phyloP scores from a whole-genome alignment of 768 basidiomycete species.

The Amanita polypyramis region DNA sequence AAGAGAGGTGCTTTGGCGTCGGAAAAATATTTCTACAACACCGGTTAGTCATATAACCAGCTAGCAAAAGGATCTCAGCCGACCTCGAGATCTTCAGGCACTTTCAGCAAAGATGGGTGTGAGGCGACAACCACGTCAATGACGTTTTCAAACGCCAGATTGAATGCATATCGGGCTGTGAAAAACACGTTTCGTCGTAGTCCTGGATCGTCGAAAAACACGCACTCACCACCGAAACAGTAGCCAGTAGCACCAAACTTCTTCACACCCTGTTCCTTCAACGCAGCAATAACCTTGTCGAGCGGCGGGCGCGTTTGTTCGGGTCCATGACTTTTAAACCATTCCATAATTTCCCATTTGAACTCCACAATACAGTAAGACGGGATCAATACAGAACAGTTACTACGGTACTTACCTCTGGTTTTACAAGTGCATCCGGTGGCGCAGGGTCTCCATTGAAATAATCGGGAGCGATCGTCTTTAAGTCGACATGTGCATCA shows the following conservation, averaged over 20 bases:
- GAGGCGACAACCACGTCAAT: slow-evolving; percentile 38
- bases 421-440: slow-evolving; percentile 25
- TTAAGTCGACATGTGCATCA: neutral
- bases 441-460: slow-evolving; percentile 32
- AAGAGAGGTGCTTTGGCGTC: slow-evolving; percentile 45
- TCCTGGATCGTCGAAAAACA: neutral
- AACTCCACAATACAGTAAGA: slow-evolving; percentile 9
- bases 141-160: slow-evolving; percentile 46
- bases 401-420: slow-evolving; percentile 10
- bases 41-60: neutral
- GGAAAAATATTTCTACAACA: slow-evolving; percentile 33
- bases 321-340: slow-evolving; percentile 32
- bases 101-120: slow-evolving; percentile 54
- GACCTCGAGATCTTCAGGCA: slow-evolving; percentile 56
- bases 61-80: neutral
- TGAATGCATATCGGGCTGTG: slow-evolving; percentile 45
- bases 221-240: slow-evolving; percentile 56
- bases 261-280: slow-evolving; percentile 51
- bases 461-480: slow-evolving; percentile 31
- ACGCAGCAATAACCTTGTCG: slow-evolving; percentile 43
- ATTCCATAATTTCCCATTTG: slow-evolving; percentile 28
- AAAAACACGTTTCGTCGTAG: neutral
- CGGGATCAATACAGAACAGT: neutral
- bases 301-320: slow-evolving; percentile 34
- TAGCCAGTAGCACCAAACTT: slow-evolving; percentile 53